Percentiles rank a stretch among this genome's conserved stretches.
These are phyloP conservation scores for Sordariomycetes sp. DNA, from an alignment of 2,329 filamentous ascomycete genomes.

Conservation along the genomic window DNA sequence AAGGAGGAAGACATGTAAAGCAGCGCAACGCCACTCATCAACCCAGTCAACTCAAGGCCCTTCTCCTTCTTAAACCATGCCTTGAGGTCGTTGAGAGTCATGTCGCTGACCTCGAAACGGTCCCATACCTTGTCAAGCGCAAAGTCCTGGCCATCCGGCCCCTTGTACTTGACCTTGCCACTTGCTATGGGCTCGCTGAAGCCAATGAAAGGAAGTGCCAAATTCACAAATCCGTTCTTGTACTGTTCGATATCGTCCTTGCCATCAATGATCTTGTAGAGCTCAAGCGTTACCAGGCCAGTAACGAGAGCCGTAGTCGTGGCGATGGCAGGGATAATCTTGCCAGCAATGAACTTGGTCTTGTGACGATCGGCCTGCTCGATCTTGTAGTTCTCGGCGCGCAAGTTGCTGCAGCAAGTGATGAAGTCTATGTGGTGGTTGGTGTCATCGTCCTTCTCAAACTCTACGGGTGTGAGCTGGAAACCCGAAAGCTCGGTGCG, in stretches of 20 bases:
- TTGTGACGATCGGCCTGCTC: conserved; percentile 86
- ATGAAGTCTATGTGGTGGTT: conserved; percentile 99
- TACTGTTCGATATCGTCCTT: conserved; percentile 97
- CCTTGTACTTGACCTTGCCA: conserved; percentile 83
- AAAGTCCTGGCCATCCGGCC: conserved; percentile 63
- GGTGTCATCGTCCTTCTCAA: conserved; percentile 97
- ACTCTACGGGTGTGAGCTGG: conserved; percentile 86
- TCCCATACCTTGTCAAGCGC: conserved; percentile 96
- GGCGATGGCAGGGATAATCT: conserved; percentile 97
- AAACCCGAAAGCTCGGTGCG: conserved; percentile 78
- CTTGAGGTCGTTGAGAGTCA: conserved; percentile 77
- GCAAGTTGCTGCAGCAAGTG: conserved; percentile 89
- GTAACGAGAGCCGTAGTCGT: conserved; percentile 95
- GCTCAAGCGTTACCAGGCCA: conserved; percentile 81
- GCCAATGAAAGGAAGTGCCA: conserved; percentile 93
- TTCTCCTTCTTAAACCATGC: conserved; percentile 72
- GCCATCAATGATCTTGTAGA: conserved; percentile 94
- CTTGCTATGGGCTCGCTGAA: conserved; percentile 96
- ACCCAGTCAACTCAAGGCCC: conserved; percentile 79
- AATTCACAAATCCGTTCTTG: conserved; percentile 98
- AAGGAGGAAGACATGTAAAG: conserved; percentile 93
- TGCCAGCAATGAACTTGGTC: conserved; percentile 99
- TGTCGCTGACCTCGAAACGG: conserved; percentile 81
- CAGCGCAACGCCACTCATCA: conserved; percentile 94
- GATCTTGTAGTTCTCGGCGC: conserved; percentile 97